Evolutionary conservation across 176 grass and related monocot genomes (phyloP), one percentile per base, ranked within the genome.

Genomic region (Carex parvula): DNA sequence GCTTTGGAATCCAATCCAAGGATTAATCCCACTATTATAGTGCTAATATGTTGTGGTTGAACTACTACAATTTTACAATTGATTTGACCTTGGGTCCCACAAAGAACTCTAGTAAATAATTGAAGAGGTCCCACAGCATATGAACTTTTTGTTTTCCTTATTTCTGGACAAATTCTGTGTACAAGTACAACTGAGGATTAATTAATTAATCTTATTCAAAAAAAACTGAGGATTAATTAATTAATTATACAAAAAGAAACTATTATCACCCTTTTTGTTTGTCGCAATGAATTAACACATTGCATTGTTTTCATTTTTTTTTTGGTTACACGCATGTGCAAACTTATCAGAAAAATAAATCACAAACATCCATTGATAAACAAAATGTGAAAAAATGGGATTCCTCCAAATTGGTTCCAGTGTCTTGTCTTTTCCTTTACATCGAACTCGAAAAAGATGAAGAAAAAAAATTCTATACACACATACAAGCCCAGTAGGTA

Each of bases 1-100:
- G 75, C 52, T 86, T 81, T 46, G 37, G 60, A 86, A 69, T 16
- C 75, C 72, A 86, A 81, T 81, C 12, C 17, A 16, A 55, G 42
- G 58, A 83, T 68, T 66, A 66, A 52, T 29, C 21, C 39, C 80
- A 63, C 60, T 66, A 83, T 83, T 37, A 66, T 83, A 83, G 81
- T 83, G 81, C 81, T 83, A 30, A 33, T 65, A n/a, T 21, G 64
- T 52, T 83, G 26, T 63, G 29, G 20, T 66, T 69, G 46, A 66
- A 54, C 60, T 56, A 29, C 35, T 42, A 69, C 42, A 53, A 42
- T 75, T 26, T 75, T 75, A 75, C 71, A 75, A 75, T 26, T 54
- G 81, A 83, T 54, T 83, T 67, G 61, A 83, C 48, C 20, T 12
- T 81, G 79, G 57, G 17, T 60, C 77, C 59, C 79, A 69, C 12